Evolutionary conservation across 2,329 filamentous ascomycete species (phyloP).

Genomic region (Exophiala sp.): DNA sequence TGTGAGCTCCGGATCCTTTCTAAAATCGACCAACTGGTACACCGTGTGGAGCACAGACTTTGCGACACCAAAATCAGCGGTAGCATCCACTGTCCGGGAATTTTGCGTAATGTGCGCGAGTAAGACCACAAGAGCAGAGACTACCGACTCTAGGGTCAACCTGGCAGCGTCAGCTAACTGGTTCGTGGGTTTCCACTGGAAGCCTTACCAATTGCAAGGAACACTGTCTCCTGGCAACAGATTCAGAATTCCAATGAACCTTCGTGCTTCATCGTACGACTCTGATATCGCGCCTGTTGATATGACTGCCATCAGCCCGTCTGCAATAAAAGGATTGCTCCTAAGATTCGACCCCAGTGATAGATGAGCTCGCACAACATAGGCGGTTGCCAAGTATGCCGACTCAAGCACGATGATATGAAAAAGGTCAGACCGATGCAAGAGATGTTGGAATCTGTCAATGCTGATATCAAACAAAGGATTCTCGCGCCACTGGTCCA

Average conservation of each 20-base stretch:
- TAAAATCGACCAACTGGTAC: slow-evolving; percentile 50
- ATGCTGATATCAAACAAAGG: slow-evolving; percentile 11
- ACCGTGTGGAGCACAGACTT: slow-evolving; percentile 12
- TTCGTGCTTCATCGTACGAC: slow-evolving; percentile 9
- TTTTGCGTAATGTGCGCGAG: slow-evolving; percentile 97
- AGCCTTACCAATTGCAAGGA: slow-evolving; percentile 81
- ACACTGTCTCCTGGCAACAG: slow-evolving; percentile 94
- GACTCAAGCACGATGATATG: slow-evolving; percentile 18
- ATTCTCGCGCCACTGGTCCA: slow-evolving; percentile 13
- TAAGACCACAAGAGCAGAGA: slow-evolving; percentile 85
- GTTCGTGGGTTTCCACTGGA: too few relatives aligned
- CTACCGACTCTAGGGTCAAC: slow-evolving; percentile 92
- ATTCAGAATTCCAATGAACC: slow-evolving; percentile 82
- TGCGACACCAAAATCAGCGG: slow-evolving; percentile 8
- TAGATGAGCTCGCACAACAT: slow-evolving; percentile 1
- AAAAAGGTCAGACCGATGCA: slow-evolving; percentile 20
- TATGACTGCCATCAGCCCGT: slow-evolving; percentile 9
- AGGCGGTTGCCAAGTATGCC: slow-evolving; percentile 8
- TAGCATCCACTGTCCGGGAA: slow-evolving; percentile 62
- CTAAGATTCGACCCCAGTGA: background rate
- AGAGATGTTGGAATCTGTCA: slow-evolving; percentile 2
- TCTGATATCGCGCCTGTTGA: slow-evolving; percentile 3
- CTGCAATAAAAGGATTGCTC: slow-evolving; percentile 4
- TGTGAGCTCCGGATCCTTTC: slow-evolving; percentile 90
- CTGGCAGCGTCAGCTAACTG: slow-evolving; percentile 33